phyloP scores from a whole-genome alignment of 257 asterid genomes.

The Jaltomata sinuosa region DNA sequence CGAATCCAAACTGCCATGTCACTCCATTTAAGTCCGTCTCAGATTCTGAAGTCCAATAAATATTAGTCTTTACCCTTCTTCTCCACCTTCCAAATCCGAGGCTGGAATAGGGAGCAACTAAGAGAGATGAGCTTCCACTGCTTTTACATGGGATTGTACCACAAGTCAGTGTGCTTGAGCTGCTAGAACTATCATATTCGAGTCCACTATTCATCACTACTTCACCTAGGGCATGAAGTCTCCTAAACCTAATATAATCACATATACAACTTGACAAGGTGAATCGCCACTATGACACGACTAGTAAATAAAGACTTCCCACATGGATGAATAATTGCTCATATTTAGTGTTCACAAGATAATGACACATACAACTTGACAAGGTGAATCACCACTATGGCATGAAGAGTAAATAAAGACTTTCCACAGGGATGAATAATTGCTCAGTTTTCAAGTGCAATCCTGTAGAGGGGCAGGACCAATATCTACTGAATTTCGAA shows the following conservation, averaged over 20 bases:
- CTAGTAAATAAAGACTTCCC: not conserved
- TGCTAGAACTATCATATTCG: not conserved
- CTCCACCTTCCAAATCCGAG: not conserved
- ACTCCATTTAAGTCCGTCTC: not conserved
- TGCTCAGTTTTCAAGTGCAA: not conserved
- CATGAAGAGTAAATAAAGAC: not conserved
- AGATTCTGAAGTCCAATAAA: not conserved
- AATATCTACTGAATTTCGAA: not conserved
- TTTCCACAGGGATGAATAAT: not conserved
- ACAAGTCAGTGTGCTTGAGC: not conserved
- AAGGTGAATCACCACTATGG: not conserved
- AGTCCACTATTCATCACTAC: not conserved
- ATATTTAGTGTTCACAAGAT: too few species aligned
- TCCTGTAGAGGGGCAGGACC: not conserved
- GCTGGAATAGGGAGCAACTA: not conserved
- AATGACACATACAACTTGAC: not conserved
- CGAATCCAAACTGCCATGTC: not conserved
- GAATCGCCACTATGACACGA: not conserved
- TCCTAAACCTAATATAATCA: not conserved
- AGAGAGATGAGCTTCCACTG: not conserved
- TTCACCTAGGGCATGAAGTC: not conserved
- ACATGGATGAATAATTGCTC: not conserved
- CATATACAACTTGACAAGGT: not conserved
- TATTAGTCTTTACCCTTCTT: not conserved
- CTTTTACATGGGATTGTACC: not conserved